Percentiles rank a stretch among this genome's conserved stretches.
These are phyloP conservation scores for Orbilia oligospora DNA, from an alignment of 2,329 filamentous ascomycete species.

Conservation along the genomic window DNA sequence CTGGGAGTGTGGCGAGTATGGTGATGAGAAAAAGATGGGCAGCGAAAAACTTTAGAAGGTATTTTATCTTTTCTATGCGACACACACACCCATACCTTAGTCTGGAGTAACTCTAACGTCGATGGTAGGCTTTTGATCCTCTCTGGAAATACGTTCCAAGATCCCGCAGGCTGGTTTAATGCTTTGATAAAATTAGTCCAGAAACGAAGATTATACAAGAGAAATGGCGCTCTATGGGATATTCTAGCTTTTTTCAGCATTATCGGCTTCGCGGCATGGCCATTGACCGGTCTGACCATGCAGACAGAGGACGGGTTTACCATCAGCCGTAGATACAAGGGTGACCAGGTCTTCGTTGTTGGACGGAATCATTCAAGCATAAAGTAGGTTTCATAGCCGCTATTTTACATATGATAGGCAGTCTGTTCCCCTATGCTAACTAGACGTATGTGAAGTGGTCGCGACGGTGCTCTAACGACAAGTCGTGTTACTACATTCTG, in stretches of 20 bases:
- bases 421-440: too few relatives aligned
- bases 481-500: constrained; percentile 45
- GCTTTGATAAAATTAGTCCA: constrained; percentile 18
- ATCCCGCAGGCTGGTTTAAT: constrained; percentile 45
- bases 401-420: too few relatives aligned
- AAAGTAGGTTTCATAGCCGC: constrained; percentile 34
- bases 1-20: constrained; percentile 49
- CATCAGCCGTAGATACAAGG: constrained; percentile 30
- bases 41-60: constrained; percentile 44
- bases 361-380: constrained; percentile 48
- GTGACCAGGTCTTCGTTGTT: constrained; percentile 27
- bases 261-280: constrained; percentile 55
- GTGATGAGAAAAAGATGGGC: constrained; percentile 54
- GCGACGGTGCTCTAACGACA: constrained; percentile 41
- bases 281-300: constrained; percentile 54
- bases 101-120: neutral
- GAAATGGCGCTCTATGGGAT: constrained; percentile 49
- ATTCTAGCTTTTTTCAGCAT: constrained; percentile 48
- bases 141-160: constrained; percentile 45
- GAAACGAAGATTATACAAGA: constrained; percentile 38
- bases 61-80: neutral
- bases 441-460: constrained; percentile 13
- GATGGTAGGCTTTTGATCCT: constrained; percentile 37
- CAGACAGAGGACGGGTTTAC: constrained; percentile 46
- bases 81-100: neutral